Base-by-base conservation (phyloP, 768 basidiomycete species). In the Tricholomella constricta region DNA sequence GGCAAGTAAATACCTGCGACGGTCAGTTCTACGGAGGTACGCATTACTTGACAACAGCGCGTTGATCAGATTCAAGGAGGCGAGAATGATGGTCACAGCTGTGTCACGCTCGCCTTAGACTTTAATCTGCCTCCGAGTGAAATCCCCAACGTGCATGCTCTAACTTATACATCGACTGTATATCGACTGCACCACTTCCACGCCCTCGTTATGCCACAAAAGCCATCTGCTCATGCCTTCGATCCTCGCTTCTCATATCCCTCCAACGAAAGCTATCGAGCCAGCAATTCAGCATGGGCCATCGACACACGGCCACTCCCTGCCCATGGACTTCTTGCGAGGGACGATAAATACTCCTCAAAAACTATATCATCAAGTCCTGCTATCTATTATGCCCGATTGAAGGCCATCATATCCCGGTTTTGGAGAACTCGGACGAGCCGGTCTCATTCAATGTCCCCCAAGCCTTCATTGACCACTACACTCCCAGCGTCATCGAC, bases 401-500 rank as follows among this genome's bases (percentile, higher is more conserved):
- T 70, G 8, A 67, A 64, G 37, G 60, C 60, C 29, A 49, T 62
- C 22, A 45, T 67, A 27, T 44, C 54, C 15, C 63, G 60, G 12
- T 63, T 64, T 57, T 65, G 66, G 51, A 57, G 51, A 17, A 57
- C 54, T 51, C 56, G 65, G 54, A 63, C 63, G 59, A 52, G 62
- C 51, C 60, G 66, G 56, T 64, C 65, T 45, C 65, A 54, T 52
- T 49, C 51, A 22, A 47, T 58, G n/a, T 54, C 60, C 14, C 45
- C 64, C 19, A 69, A 66, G 47, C 60, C 67, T 25, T 65, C 68
- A 40, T 62, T 72, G 56, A 68, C 71, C 8, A 62, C 72, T 9
- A 51, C 69, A 22, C 45, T 59, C 31, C 56, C 68, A 14, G 49
- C 70, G 14, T 65, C 72, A 29, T 76, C 78, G 31, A 74, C 69